Evolutionary conservation across 2,329 filamentous ascomycete genomes (phyloP), one percentile per base, ranked within the genome.

Genomic region (Diaporthe citri): DNA sequence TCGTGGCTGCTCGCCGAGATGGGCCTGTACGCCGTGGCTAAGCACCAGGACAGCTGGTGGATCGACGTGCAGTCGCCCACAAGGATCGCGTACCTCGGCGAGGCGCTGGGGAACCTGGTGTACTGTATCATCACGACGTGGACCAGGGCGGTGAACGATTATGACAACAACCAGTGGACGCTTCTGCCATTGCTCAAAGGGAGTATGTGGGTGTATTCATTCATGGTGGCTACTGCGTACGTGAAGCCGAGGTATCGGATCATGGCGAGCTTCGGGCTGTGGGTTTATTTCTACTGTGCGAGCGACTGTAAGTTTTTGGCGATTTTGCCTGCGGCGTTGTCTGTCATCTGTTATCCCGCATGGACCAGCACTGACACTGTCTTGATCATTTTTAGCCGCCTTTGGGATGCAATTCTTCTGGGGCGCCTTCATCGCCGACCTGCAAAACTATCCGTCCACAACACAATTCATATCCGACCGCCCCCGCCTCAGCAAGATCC

Each of bases 341-440:
- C 25, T 36, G 8, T 4, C 22, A 15, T 48, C 15, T 20, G 7
- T 31, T 39, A 1, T 52, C 2, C 25, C 17, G 20, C 9, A 28
- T 15, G 31, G 13, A 1, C 17, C 12, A 25, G 9, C 4, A 52
- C 43, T 52, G 59, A 79, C 80, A 72, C 79, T 62, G 22, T 4
- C 10, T n/a, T 10, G 7, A 15, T 31, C 22, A 39, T 13, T 22
- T 20, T 3, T 64, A 87, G 85, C 84, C 41, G 82, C 83, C 48
- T 90, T 89, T 75, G 87, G 88, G 66, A 88, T 90, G 82, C 91
- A 91, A 80, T 89, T 92, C 79, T 90, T 91, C 81, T 88, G 88
- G 75, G 91, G 91, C 76, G 90, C 90, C 78, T 89, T 92, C 79
- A 85, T 93, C 41, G 88, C 90, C 43, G 91, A 93, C 78, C 79